phyloP scores from a whole-genome alignment of 1,284 basidiomycete species.

The Ceratobasidium papillatum region DNA sequence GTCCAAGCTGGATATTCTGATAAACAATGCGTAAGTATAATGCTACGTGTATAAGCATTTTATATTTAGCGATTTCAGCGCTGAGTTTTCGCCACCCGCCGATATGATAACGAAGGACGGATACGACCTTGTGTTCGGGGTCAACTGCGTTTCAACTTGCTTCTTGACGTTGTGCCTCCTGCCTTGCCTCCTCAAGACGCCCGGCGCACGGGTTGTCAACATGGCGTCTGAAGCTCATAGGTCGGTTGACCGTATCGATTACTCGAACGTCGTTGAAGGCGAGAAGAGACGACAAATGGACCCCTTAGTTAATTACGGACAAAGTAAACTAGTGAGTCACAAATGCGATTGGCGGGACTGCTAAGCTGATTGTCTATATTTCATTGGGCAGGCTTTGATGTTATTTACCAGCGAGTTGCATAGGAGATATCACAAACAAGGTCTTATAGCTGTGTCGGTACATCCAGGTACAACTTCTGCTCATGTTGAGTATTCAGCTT shows the following conservation, averaged over 20 bases:
- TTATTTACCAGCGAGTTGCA: constrained; percentile 44
- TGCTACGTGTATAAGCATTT: not conserved
- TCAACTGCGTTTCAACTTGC: constrained; percentile 30
- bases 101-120: constrained; percentile 28
- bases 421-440: constrained; percentile 44
- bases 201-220: constrained; percentile 20
- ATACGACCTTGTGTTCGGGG: constrained; percentile 36
- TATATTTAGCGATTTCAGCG: not conserved
- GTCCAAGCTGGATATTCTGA: constrained; percentile 21
- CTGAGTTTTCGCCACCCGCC: constrained; percentile 26
- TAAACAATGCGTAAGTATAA: constrained; percentile 30
- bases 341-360: not conserved
- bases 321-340: constrained; percentile 28
- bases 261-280: constrained; percentile 22
- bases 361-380: not conserved
- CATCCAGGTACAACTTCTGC: constrained; percentile 40
- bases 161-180: constrained; percentile 38
- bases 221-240: constrained; percentile 30
- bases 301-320: constrained; percentile 26
- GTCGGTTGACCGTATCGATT: constrained; percentile 17
- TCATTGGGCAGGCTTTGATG: constrained; percentile 33
- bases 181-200: constrained; percentile 34
- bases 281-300: constrained; percentile 32
- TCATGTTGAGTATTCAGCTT: not conserved
- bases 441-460: constrained; percentile 42